A percentile compares a stretch with the other conserved stretches of the same genome.
phyloP scores from a whole-genome alignment of 768 basidiomycete species.

The Suillus sp. region DNA sequence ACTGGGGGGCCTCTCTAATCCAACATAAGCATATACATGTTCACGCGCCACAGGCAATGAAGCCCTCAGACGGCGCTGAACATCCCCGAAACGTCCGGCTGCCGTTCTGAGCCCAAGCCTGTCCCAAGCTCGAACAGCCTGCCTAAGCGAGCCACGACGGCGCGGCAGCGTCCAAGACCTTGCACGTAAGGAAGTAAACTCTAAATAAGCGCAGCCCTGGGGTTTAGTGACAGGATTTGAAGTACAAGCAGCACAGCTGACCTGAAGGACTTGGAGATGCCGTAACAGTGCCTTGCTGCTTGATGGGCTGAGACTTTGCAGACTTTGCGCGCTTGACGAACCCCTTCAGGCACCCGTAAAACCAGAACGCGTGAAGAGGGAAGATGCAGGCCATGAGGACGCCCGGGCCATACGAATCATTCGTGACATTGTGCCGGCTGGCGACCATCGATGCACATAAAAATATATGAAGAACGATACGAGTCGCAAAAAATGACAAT shows the following conservation, averaged over 20 bases:
- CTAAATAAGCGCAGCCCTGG: conserved; percentile 1
- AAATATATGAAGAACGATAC: conserved; percentile 48
- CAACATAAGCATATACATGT: conserved; percentile 36
- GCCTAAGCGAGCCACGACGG: conserved; percentile 30
- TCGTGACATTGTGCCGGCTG: conserved; percentile 32
- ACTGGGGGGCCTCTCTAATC: conserved; percentile 8
- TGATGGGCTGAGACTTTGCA: conserved; percentile 11
- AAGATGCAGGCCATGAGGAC: conserved; percentile 43
- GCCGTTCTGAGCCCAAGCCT: conserved; percentile 30
- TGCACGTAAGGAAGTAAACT: conserved; percentile 16
- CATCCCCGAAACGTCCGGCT: conserved; percentile 28
- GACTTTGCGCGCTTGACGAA: conserved; percentile 39
- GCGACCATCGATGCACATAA: conserved; percentile 36
- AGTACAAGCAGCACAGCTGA: conserved; percentile 1
- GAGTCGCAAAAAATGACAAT: conserved; percentile 49
- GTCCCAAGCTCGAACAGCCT: conserved; percentile 33
- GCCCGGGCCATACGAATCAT: conserved; percentile 42
- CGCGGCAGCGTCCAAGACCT: conserved; percentile 26
- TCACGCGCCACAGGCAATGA: conserved; percentile 28
- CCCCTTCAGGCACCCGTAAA: conserved; percentile 50
- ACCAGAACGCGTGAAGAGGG: conserved; percentile 57
- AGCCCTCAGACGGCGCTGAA: conserved; percentile 33
- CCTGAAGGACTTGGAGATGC: conserved; percentile 13
- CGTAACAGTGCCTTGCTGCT: not conserved
- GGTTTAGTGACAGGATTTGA: not conserved